Conservation (phyloP, 108 stramenopile genomes). For the Chaetoceros tenuissimus region DNA sequence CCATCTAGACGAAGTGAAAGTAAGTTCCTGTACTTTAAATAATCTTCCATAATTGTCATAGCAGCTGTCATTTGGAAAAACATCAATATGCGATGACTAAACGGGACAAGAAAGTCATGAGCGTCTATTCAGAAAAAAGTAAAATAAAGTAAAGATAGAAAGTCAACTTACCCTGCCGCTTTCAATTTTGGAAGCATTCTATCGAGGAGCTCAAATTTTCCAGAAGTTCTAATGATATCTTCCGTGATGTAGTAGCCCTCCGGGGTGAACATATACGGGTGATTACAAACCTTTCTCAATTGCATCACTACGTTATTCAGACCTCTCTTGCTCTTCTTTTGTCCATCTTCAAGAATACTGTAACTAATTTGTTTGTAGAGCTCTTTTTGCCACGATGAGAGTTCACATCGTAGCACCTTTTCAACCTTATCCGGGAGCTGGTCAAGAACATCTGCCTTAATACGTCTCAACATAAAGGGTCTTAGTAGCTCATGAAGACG, state of each 20-base stretch:
- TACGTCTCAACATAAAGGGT: constrained; percentile 89
- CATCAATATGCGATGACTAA: constrained; percentile 89
- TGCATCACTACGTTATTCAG: constrained; percentile 92
- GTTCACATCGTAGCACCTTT: constrained; percentile 74
- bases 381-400: constrained; percentile 81
- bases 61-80: constrained; percentile 96
- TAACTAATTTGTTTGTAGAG: constrained; percentile 77
- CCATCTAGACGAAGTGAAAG: constrained; percentile 80
- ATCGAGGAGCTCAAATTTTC: constrained; percentile 89
- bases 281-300: constrained; percentile 87
- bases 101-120: no score
- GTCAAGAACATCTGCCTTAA: constrained; percentile 83
- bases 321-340: constrained; percentile 43
- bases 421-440: constrained; percentile 90
- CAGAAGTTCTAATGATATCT: constrained; percentile 72
- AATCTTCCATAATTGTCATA: constrained; percentile 92
- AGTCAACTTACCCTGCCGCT: no score
- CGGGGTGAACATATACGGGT: constrained; percentile 79
- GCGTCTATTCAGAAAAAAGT: no score
- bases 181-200: constrained; percentile 86
- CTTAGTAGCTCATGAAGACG: constrained; percentile 85
- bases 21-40: constrained; percentile 68
- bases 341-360: constrained; percentile 58
- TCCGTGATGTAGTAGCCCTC: constrained; percentile 77
- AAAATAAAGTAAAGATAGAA: no score